These are phyloP conservation scores for Actinomucor elegans DNA, from an alignment of 371 early-diverging fungal genomes.

Conservation along the genomic window DNA sequence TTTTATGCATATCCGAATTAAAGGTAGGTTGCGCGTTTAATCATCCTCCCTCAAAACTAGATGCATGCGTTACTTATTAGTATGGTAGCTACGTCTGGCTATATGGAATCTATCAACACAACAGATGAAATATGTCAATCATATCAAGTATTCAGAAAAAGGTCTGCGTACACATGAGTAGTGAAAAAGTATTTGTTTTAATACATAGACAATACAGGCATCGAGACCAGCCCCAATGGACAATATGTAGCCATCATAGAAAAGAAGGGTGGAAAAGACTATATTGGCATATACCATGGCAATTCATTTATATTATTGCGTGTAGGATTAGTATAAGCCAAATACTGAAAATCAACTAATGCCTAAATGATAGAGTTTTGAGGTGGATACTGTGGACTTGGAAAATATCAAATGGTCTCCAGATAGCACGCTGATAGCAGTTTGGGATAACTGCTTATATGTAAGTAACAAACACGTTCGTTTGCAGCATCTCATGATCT, in stretches of 20 bases:
- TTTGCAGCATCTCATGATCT: background rate
- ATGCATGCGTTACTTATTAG: background rate
- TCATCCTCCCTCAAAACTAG: conserved; percentile 19
- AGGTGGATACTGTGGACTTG: conserved; percentile 67
- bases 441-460: conserved; percentile 65
- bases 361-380: conserved; percentile 50
- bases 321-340: conserved; percentile 1
- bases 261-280: conserved; percentile 67
- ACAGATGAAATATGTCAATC: conserved; percentile 11
- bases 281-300: conserved; percentile 66
- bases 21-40: conserved; percentile 46
- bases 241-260: conserved; percentile 68
- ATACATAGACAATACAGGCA: too few relatives aligned
- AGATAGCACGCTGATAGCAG: conserved; percentile 73
- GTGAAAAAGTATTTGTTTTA: too few relatives aligned
- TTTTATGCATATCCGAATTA: conserved; percentile 68
- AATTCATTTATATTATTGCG: conserved; percentile 42
- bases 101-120: conserved; percentile 22
- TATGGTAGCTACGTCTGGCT: conserved; percentile 9
- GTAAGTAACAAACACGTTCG: conserved; percentile 25
- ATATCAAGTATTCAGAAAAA: conserved; percentile 18
- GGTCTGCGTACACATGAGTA: too few relatives aligned
- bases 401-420: conserved; percentile 82
- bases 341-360: background rate
- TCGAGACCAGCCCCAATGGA: conserved; percentile 63